Conservation (phyloP, 208 protist genomes). For the Wallacemonas sp. region DNA sequence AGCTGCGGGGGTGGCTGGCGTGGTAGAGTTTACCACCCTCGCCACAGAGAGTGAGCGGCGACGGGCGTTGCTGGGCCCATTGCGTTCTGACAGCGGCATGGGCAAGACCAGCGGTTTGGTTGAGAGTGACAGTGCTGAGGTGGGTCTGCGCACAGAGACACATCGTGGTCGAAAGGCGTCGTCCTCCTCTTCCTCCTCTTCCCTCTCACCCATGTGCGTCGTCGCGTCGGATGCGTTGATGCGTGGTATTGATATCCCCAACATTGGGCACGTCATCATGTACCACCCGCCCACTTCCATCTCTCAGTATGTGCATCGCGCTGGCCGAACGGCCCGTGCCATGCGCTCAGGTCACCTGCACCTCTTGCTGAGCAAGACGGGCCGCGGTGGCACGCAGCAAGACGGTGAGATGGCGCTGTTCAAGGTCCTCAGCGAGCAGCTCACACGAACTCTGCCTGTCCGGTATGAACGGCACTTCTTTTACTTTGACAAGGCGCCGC, state of each 20-base stretch:
- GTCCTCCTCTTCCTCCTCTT: too few relatives aligned
- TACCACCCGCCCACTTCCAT: conserved; percentile 84
- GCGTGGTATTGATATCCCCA: conserved; percentile 90
- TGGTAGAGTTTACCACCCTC: conserved; percentile 87
- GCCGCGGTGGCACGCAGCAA: conserved; percentile 49
- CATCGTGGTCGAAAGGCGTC: not conserved
- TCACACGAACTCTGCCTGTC: conserved; percentile 63
- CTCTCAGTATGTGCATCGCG: conserved; percentile 97
- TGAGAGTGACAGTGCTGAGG: too few relatives aligned
- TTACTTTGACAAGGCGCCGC: conserved; percentile 54
- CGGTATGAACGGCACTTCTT: conserved; percentile 86
- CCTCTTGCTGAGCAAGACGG: conserved; percentile 75
- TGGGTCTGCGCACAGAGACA: too few relatives aligned
- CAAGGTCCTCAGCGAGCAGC: conserved; percentile 43
- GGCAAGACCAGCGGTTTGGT: too few relatives aligned
- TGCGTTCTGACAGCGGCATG: not conserved
- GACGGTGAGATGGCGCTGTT: conserved; percentile 82
- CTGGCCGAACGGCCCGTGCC: conserved; percentile 95
- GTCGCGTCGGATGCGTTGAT: conserved; percentile 88
- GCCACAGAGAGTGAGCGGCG: conserved; percentile 72
- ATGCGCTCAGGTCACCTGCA: conserved; percentile 80
- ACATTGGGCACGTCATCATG: conserved; percentile 89
- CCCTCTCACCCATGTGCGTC: conserved; percentile 43
- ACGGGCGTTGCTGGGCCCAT: conserved; percentile 57
- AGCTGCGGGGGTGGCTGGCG: conserved; percentile 54